Conservation (phyloP, 139 green algal genomes). For the Chlorella sp. region DNA sequence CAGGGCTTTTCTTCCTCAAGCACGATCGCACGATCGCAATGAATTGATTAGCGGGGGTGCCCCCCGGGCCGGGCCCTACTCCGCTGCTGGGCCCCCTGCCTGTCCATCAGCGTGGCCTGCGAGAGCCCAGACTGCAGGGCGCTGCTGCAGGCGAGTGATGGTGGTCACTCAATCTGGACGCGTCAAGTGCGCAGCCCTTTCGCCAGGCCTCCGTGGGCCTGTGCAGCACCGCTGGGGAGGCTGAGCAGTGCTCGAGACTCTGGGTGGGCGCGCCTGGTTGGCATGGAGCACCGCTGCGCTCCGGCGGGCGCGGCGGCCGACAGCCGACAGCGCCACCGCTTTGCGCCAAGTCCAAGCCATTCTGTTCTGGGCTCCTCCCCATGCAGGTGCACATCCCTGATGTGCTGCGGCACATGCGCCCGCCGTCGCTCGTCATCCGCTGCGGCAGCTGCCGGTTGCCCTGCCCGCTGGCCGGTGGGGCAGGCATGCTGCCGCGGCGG, state of each 20-base stretch:
- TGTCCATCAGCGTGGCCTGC: neutral
- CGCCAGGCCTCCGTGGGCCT: neutral
- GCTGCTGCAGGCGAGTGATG: neutral
- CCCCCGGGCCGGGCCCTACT: too few species aligned
- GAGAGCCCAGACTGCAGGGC: neutral
- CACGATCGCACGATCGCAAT: too few species aligned
- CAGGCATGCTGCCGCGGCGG: too few species aligned
- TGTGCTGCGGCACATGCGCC: neutral
- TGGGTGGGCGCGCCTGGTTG: too few species aligned
- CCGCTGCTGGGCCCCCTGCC: neutral
- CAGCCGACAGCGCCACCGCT: neutral
- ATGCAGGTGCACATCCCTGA: conserved; percentile 12
- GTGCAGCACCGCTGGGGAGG: neutral
- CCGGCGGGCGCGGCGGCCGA: too few species aligned
- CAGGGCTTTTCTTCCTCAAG: too few species aligned
- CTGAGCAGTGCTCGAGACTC: neutral
- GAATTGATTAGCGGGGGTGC: too few species aligned
- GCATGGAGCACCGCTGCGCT: too few species aligned
- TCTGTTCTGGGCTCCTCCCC: too few species aligned
- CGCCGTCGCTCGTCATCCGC: neutral
- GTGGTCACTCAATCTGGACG: too few species aligned
- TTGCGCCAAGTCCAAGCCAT: too few species aligned
- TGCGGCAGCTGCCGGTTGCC: conserved; percentile 20
- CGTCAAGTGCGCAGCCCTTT: neutral
- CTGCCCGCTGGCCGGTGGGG: too few species aligned